phyloP scores from a whole-genome alignment of 129 eudicot genomes.

The Flaveria bidentis region DNA sequence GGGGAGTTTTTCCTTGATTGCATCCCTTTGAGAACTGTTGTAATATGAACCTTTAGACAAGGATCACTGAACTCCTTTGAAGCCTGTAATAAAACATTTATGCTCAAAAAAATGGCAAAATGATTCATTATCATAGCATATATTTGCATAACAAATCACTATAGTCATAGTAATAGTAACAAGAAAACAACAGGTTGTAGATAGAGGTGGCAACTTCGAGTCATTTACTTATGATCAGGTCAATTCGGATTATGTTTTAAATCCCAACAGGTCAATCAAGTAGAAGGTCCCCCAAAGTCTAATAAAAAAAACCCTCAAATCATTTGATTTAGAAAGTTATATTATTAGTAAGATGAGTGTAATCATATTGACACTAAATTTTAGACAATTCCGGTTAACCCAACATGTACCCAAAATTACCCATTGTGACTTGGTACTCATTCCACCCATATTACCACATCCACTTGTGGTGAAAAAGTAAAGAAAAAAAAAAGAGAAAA shows the following conservation, averaged over 20 bases:
- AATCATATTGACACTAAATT: not conserved
- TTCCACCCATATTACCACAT: not conserved
- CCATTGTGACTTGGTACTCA: not conserved
- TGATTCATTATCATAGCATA: constrained; percentile 23
- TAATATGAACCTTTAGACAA: constrained; percentile 74
- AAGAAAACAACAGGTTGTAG: constrained; percentile 17
- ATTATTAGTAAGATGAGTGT: not conserved
- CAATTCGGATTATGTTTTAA: not conserved
- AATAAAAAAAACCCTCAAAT: constrained; percentile 1
- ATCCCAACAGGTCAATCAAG: not conserved
- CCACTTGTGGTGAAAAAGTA: not conserved
- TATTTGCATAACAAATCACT: constrained; percentile 17
- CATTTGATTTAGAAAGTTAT: not conserved
- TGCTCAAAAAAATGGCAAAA: constrained; percentile 8
- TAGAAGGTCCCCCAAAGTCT: not conserved
- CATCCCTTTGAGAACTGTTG: constrained; percentile 84
- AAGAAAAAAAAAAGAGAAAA: not conserved
- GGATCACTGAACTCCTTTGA: constrained; percentile 80
- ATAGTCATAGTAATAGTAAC: not conserved
- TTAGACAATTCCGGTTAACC: not conserved
- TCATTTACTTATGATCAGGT: not conserved
- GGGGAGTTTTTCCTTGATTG: constrained; percentile 51
- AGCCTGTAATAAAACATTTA: constrained; percentile 55
- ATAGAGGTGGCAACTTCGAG: constrained; percentile 1
- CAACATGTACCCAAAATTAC: not conserved